Evolutionary conservation across 2,329 filamentous ascomycete genomes (phyloP), one percentile per base, ranked within the genome.

Genomic region (Torrubiella hemipterigena): DNA sequence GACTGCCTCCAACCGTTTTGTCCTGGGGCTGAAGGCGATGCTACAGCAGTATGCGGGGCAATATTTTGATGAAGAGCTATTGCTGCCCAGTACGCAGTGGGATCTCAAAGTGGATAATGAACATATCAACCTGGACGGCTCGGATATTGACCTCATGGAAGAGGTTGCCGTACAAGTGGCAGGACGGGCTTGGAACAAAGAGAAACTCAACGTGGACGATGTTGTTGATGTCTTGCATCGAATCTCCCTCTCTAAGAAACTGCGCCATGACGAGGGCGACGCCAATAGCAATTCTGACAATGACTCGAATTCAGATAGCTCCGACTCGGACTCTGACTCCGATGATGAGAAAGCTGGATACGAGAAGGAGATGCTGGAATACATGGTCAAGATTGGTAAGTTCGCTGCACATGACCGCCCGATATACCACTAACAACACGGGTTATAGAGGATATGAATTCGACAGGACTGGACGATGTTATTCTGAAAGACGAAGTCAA

Each of bases 401-500:
- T 31, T 14, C 8, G 7, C 5, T 6, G 21, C 7, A n/a, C 16
- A 4, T 18, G 6, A 7, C 18, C 11, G 14, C 13, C 9, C 6
- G 16, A 14, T 11, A 27, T 5, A 6, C 24, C 20, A 15, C 16
- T 31, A 9, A 31, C 22, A 8, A 26, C 5, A 7, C 14, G 20
- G n/a, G 7, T 8, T 17, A 17, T 13, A 22, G 30, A 19, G 5
- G 17, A 32, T 12, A 23, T 32, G 14, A 17, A 32, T 17, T 18
- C 11, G 3, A 32, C 30, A 13, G 28, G 28, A 16, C 28, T 21
- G 5, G 30, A 32, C 9, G 24, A 32, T 3, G 30, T 32, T 2
- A 32, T 32, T 13, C 12, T 32, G n/a, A 14, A 14, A n/a, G 24
- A 21, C 7, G 24, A 32, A 12, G 18, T 17, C 7, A 32, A 32